Evolutionary conservation across 1,284 basidiomycete species (phyloP).

Genomic region (Boletus austroedulis): DNA sequence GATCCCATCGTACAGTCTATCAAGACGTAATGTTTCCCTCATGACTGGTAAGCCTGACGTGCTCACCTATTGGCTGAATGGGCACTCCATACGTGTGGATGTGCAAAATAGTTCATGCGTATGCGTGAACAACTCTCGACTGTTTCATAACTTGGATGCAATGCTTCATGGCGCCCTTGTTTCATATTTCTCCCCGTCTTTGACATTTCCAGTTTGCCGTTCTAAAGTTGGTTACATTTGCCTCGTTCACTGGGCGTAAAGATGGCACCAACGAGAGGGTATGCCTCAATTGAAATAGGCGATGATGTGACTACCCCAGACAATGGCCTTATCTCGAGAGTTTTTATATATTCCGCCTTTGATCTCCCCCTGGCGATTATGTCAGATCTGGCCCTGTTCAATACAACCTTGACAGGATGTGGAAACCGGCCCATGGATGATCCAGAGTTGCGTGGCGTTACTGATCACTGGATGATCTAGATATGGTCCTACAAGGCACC

Average conservation of each 20-base stretch:
- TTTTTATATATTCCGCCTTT: neutral
- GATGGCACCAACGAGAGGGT: neutral
- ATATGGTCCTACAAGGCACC: no score
- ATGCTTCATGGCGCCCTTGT: neutral
- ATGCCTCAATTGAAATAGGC: neutral
- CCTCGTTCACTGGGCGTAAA: neutral
- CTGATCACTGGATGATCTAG: neutral
- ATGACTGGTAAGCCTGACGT: neutral
- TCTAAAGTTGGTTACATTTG: conserved; percentile 6
- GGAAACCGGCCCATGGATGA: neutral
- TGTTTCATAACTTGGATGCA: neutral
- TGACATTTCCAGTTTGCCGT: neutral
- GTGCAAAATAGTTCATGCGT: conserved; percentile 4
- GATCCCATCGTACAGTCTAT: conserved; percentile 14
- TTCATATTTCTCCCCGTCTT: neutral
- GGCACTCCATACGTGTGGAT: no score
- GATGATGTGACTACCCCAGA: neutral
- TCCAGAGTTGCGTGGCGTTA: neutral
- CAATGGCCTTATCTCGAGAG: no score
- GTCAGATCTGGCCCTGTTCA: neutral
- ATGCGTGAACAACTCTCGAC: conserved; percentile 3
- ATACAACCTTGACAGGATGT: neutral
- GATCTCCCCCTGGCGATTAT: neutral
- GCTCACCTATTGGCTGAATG: conserved; percentile 11
- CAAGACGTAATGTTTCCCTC: conserved; percentile 20